Conservation (phyloP, 257 asterid species). For the Ilex aquifolium region DNA sequence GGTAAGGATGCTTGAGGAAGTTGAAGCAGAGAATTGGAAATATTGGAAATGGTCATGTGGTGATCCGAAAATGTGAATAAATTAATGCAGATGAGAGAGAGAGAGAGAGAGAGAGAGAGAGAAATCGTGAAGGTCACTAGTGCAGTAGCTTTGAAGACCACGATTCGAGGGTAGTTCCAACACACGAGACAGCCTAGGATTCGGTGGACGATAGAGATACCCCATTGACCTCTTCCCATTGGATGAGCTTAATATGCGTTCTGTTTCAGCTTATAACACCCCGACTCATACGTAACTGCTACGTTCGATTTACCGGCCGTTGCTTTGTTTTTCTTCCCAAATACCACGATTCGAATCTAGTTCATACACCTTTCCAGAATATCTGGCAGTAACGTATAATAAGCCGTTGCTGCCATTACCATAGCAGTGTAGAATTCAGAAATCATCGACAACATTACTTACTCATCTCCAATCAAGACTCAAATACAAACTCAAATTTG, state of each 20-base stretch:
- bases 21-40: slow-evolving; percentile 7
- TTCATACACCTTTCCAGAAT: no score
- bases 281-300: slow-evolving; percentile 8
- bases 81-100: background rate
- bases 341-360: no score
- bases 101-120: slow-evolving; percentile 17
- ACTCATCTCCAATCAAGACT: no score
- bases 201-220: slow-evolving; percentile 17
- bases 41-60: slow-evolving; percentile 51
- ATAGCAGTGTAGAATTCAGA: no score
- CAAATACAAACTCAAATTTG: no score
- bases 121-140: slow-evolving; percentile 53
- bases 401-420: no score
- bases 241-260: slow-evolving; percentile 1
- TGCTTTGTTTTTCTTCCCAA: no score
- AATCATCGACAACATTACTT: no score
- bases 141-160: slow-evolving; percentile 9
- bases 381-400: background rate
- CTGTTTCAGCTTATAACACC: no score
- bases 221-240: slow-evolving; percentile 18
- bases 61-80: slow-evolving; percentile 1
- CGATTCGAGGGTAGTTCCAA: slow-evolving; percentile 17
- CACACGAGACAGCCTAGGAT: slow-evolving; percentile 26
- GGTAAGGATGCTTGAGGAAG: slow-evolving; percentile 12
- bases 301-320: no score